These are phyloP conservation scores for Wakefieldia striispora DNA, from an alignment of 768 basidiomycete species.

Conservation along the genomic window DNA sequence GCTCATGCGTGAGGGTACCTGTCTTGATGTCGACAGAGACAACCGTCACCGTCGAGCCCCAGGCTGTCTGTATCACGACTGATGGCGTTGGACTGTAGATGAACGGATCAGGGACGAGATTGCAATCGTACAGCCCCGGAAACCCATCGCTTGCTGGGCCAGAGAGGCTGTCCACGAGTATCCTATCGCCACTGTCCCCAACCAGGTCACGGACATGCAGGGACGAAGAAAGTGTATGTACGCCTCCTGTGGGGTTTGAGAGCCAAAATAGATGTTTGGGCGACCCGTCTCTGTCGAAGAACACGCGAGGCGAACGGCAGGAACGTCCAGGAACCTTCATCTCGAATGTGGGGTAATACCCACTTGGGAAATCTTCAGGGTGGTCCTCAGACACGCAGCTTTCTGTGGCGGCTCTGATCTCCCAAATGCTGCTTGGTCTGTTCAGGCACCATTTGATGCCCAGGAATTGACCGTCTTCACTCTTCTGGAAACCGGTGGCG, in stretches of 20 bases:
- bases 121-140: no score
- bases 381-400: neutral
- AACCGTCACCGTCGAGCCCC: no score
- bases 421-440: slow-evolving; percentile 55
- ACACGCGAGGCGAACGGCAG: slow-evolving; percentile 56
- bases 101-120: no score
- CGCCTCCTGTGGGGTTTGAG: slow-evolving; percentile 48
- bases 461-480: slow-evolving; percentile 50
- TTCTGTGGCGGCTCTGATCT: slow-evolving; percentile 29
- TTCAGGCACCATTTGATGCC: slow-evolving; percentile 60
- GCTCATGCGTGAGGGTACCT: no score
- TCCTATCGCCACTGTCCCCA: neutral
- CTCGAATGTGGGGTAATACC: slow-evolving; percentile 8
- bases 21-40: no score
- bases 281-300: slow-evolving; percentile 20
- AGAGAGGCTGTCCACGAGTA: no score
- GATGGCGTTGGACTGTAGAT: no score
- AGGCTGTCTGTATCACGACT: no score
- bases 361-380: no score
- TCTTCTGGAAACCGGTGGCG: slow-evolving; percentile 57
- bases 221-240: slow-evolving; percentile 49
- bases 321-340: slow-evolving; percentile 45
- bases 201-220: slow-evolving; percentile 44
- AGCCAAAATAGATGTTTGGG: slow-evolving; percentile 41
- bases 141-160: no score